Percentiles rank a stretch among this genome's conserved stretches.
Evolutionary conservation across 345 rosid species (phyloP).

Genomic region (Pistacia vera): DNA sequence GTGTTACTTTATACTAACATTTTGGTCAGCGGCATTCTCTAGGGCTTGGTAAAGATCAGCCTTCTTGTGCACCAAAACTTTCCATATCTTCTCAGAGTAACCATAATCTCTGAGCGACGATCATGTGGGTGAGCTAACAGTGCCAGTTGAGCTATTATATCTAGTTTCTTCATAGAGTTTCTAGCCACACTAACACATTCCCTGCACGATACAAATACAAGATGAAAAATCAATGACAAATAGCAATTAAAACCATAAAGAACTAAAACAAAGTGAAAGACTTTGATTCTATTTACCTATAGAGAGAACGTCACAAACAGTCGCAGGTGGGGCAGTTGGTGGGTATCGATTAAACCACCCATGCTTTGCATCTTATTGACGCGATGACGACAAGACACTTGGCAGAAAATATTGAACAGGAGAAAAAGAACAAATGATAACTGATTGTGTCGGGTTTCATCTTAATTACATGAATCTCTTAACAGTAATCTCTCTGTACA

Average conservation of each 20-base stretch:
- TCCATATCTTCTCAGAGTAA: conserved; percentile 54
- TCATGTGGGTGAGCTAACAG: conserved; percentile 60
- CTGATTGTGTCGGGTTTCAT: conserved; percentile 14
- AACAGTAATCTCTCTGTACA: neutral
- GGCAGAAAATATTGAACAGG: conserved; percentile 29
- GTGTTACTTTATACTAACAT: conserved; percentile 61
- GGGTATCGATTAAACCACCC: conserved; percentile 95
- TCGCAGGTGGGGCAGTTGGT: conserved; percentile 78
- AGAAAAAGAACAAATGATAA: conserved; percentile 24
- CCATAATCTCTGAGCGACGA: conserved; percentile 81
- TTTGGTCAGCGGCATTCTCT: conserved; percentile 65
- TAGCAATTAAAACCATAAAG: neutral
- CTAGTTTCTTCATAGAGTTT: conserved; percentile 62
- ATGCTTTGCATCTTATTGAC: conserved; percentile 63
- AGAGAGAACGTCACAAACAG: conserved; percentile 73
- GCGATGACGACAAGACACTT: conserved; percentile 32
- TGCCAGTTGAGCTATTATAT: conserved; percentile 93
- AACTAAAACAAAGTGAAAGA: neutral
- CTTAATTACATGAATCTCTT: neutral
- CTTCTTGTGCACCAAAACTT: conserved; percentile 58
- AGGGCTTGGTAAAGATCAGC: conserved; percentile 63
- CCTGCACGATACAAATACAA: conserved; percentile 29
- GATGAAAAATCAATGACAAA: neutral
- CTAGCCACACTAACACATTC: conserved; percentile 81
- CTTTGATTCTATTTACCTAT: conserved; percentile 44